These are phyloP conservation scores for Hypoxylon rubiginosum DNA, from an alignment of 2,329 filamentous ascomycete species.

Conservation along the genomic window DNA sequence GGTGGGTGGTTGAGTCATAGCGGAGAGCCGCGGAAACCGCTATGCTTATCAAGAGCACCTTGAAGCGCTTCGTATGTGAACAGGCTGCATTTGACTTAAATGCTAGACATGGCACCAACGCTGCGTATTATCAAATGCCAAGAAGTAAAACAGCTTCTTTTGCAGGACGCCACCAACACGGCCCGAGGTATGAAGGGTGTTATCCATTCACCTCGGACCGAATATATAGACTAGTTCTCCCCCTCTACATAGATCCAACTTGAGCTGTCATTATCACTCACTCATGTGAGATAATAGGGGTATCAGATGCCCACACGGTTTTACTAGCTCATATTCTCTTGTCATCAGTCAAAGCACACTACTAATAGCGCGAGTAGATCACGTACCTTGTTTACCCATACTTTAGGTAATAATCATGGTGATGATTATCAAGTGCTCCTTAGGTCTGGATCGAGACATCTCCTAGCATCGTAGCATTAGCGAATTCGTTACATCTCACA, in stretches of 20 bases:
- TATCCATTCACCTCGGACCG: constrained; percentile 8
- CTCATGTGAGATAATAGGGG: not conserved
- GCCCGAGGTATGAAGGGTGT: not conserved
- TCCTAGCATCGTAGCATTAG: no score
- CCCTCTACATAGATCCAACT: constrained; percentile 4
- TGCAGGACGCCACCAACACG: constrained; percentile 4
- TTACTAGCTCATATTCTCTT: not conserved
- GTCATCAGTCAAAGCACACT: constrained; percentile 1
- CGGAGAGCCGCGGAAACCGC: not conserved
- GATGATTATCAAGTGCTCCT: no score
- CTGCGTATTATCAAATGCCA: not conserved
- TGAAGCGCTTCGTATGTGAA: no score
- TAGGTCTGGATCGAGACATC: no score
- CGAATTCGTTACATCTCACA: no score
- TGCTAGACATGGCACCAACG: not conserved
- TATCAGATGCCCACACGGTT: not conserved
- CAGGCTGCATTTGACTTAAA: not conserved
- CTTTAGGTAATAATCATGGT: not conserved
- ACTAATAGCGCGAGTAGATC: constrained; percentile 4
- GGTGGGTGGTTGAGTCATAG: not conserved
- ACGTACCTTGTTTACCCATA: not conserved
- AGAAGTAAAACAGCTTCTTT: not conserved
- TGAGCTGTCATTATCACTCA: constrained; percentile 16
- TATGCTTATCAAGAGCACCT: not conserved
- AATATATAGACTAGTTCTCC: not conserved